A percentile compares a stretch with the other conserved stretches of the same genome.
Conservation (phyloP, 805 yeast genomes). For the Clavispora carvajalis region DNA sequence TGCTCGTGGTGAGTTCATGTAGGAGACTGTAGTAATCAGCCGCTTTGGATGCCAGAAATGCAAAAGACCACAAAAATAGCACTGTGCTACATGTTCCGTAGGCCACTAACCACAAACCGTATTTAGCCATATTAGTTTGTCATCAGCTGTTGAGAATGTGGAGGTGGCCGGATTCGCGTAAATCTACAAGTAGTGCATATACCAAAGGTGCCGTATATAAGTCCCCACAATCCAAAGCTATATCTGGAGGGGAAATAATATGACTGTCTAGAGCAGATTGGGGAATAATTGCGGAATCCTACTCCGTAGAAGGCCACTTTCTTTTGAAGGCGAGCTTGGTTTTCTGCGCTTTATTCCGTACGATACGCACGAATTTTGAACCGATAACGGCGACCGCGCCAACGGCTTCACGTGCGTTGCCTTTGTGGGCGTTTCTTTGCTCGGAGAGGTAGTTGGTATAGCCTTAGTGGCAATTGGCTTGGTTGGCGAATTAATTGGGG, state of each 20-base stretch:
- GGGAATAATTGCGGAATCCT: constrained; percentile 11
- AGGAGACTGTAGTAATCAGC: constrained; percentile 12
- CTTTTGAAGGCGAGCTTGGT: constrained; percentile 7
- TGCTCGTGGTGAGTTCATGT: constrained; percentile 13
- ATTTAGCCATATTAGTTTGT: constrained; percentile 1
- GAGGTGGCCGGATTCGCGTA: neutral
- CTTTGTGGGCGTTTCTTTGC: neutral
- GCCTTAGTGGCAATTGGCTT: too few species aligned
- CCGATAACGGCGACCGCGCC: neutral
- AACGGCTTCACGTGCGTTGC: neutral
- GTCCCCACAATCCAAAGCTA: too few species aligned
- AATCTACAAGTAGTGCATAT: neutral
- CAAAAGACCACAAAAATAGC: constrained; percentile 8
- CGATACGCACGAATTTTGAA: neutral
- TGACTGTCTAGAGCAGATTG: neutral
- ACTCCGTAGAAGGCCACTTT: constrained; percentile 4
- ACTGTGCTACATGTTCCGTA: constrained; percentile 11
- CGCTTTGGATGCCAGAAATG: constrained; percentile 9
- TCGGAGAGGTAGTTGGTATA: neutral
- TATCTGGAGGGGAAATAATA: too few species aligned
- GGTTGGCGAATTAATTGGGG: too few species aligned
- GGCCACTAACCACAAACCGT: constrained; percentile 1
- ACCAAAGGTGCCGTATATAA: neutral
- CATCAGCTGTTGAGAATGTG: neutral
- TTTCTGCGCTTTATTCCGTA: constrained; percentile 5